Base-by-base conservation (phyloP, 495 filamentous ascomycete species). In the Xylaria intraflava region DNA sequence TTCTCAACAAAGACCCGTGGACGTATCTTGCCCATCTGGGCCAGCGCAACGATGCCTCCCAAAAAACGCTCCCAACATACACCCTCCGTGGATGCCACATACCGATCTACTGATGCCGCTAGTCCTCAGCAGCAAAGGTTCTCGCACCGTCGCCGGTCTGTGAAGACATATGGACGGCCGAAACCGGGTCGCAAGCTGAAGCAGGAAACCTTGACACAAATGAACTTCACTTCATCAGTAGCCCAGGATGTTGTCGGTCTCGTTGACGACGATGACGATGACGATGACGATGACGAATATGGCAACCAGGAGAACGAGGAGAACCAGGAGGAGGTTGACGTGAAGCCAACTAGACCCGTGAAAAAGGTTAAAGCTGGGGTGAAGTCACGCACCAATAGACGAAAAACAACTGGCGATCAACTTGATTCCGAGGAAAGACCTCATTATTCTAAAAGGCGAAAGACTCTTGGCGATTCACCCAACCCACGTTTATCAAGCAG, bases 191-290 rank as follows among this genome's bases (percentile, higher is more conserved):
- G 56, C 19, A 53, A 61, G 7, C 53, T 66, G 24, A 59, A 64
- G 36, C 75, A 78, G 60, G 65, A 70, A 29, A 80, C 77, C 5
- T 55, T 80, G 58, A 80, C 77, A 5, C 76, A 80, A 65, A 71
- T 78, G 56, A 66, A 67, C 49, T 76, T 70, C 39, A 60, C 72
- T n/a, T 53, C 58, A 1, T 39, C 61, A 4, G 47, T 52, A 22
- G 53, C 59, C 49, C 54, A 59, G 39, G 49, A 63, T 3, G 46
- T 49, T 14, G 33, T 53, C n/a, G 43, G 27, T 16, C 41, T 45
- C 23, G 51, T 51, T 19, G 49, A 54, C 19, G 55, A 62, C n/a
- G 36, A 57, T 31, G 49, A 46, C 16, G 51, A 53, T 1, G 33
- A 46, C 14, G 33, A 40, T 4, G 24, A 39, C n/a, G 31, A 38